Evolutionary conservation across 495 filamentous ascomycete species (phyloP).

Genomic region (Usnea hakonensis): DNA sequence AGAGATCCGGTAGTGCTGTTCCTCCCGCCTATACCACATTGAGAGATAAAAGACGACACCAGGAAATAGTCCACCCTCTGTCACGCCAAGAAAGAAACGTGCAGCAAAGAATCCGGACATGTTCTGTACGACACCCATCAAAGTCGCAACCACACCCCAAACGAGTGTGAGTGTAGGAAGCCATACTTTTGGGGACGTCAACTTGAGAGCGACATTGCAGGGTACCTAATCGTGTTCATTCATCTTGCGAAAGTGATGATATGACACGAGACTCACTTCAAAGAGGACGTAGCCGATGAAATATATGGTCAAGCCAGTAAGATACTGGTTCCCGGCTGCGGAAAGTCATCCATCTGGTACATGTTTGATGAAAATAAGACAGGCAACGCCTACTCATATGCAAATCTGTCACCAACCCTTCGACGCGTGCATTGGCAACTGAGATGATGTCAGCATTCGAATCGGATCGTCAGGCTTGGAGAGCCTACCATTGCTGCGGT

Average conservation of each 20-base stretch:
- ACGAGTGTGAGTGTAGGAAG: slow-evolving; percentile 46
- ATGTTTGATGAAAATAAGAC: background rate
- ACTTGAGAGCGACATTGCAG: slow-evolving; percentile 66
- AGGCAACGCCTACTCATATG: slow-evolving; percentile 43
- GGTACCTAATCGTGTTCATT: slow-evolving; percentile 43
- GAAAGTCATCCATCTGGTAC: background rate
- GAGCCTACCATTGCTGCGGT: slow-evolving; percentile 59
- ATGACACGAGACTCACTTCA: slow-evolving; percentile 29
- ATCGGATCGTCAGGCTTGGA: background rate
- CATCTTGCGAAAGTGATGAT: background rate
- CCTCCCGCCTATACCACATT: slow-evolving; percentile 74
- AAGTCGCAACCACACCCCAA: slow-evolving; percentile 61
- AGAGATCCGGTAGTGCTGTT: slow-evolving; percentile 64
- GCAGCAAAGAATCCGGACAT: slow-evolving; percentile 56
- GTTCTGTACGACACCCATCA: slow-evolving; percentile 62
- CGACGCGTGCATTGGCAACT: slow-evolving; percentile 51
- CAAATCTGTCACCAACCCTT: slow-evolving; percentile 57
- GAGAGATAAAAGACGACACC: slow-evolving; percentile 78
- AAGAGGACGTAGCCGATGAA: slow-evolving; percentile 71
- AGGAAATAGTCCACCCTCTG: slow-evolving; percentile 48
- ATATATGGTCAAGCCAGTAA: slow-evolving; percentile 64
- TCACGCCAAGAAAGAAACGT: slow-evolving; percentile 52
- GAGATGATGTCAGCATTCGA: slow-evolving; percentile 16
- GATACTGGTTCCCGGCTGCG: slow-evolving; percentile 58
- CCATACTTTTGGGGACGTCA: slow-evolving; percentile 58